Evolutionary conservation across 2,329 filamentous ascomycete genomes (phyloP).

Genomic region (Hirsutella thompsonii): DNA sequence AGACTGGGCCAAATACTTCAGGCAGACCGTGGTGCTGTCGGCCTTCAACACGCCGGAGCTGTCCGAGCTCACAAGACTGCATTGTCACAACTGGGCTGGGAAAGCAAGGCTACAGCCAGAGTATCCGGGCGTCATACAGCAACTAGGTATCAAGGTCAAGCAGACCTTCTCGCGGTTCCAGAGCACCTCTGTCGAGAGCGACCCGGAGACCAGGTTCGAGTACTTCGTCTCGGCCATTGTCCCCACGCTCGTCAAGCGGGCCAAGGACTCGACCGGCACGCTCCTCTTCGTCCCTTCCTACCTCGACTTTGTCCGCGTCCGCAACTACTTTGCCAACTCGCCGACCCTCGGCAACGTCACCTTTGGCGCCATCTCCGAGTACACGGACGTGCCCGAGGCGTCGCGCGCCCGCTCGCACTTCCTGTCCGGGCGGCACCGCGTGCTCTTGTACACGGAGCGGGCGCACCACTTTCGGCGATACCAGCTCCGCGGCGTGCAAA

Average conservation of each 20-base stretch:
- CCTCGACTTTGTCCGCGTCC: slow-evolving; percentile 84
- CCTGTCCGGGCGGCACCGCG: slow-evolving; percentile 63
- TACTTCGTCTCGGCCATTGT: slow-evolving; percentile 79
- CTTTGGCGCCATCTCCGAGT: slow-evolving; percentile 78
- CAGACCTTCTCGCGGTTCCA: slow-evolving; percentile 89
- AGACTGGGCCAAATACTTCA: slow-evolving; percentile 63
- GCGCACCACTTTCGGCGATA: slow-evolving; percentile 97
- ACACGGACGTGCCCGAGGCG: slow-evolving; percentile 65
- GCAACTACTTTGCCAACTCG: slow-evolving; percentile 80
- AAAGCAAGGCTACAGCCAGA: slow-evolving; percentile 60
- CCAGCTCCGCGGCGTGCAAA: slow-evolving; percentile 64
- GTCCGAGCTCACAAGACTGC: slow-evolving; percentile 60
- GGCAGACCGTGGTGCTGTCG: slow-evolving; percentile 74
- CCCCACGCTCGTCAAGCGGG: slow-evolving; percentile 56
- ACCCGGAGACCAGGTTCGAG: slow-evolving; percentile 81
- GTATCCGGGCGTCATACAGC: slow-evolving; percentile 61
- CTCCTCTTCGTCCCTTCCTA: slow-evolving; percentile 88
- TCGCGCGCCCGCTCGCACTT: slow-evolving; percentile 82
- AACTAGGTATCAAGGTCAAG: slow-evolving; percentile 57
- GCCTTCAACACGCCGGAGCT: slow-evolving; percentile 83
- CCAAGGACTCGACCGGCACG: slow-evolving; percentile 54
- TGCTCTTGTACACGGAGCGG: slow-evolving; percentile 84
- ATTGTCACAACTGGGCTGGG: slow-evolving; percentile 72
- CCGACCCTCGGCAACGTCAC: slow-evolving; percentile 35
- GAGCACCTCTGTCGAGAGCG: slow-evolving; percentile 51